A percentile compares a stretch with the other conserved stretches of the same genome.
Conservation (phyloP, 1,139 yeast species). For the Scheffersomyces parashehatae region DNA sequence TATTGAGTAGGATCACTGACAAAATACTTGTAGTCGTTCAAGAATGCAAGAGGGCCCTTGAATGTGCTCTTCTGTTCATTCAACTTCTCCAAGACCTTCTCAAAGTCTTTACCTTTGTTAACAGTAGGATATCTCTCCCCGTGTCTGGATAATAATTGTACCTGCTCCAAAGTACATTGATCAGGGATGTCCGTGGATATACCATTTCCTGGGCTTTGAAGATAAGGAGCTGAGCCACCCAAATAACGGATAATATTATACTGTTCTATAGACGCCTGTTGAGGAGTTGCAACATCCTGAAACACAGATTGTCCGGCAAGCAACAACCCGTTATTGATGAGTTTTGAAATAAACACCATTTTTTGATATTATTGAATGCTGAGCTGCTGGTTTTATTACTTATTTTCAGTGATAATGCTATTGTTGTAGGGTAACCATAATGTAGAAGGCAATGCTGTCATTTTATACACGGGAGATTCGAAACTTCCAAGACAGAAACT, state of each 20-base stretch:
- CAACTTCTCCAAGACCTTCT: constrained; percentile 21
- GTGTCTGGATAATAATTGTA: constrained; percentile 64
- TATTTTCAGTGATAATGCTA: no score
- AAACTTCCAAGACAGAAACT: no score
- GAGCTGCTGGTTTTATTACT: no score
- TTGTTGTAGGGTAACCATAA: no score
- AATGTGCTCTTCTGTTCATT: constrained; percentile 24
- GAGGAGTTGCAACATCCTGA: constrained; percentile 36
- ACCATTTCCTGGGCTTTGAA: constrained; percentile 47
- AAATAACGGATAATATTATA: constrained; percentile 45
- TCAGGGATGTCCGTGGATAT: constrained; percentile 49
- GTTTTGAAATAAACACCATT: constrained; percentile 35
- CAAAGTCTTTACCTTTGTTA: constrained; percentile 9
- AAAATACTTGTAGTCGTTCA: constrained; percentile 36
- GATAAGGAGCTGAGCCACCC: constrained; percentile 51
- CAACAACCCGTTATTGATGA: constrained; percentile 28
- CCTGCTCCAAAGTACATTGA: constrained; percentile 60
- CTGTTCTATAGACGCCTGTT: constrained; percentile 37
- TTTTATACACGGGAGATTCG: no score
- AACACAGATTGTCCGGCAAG: constrained; percentile 25
- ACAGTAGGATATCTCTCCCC: constrained; percentile 68
- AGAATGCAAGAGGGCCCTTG: constrained; percentile 31
- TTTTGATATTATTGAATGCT: background rate
- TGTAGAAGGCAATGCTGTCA: no score
- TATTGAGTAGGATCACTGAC: constrained; percentile 25